These are phyloP conservation scores for Marchantia polymorpha DNA, from an alignment of 225 moss, liverwort and hornwort species.

Conservation along the genomic window DNA sequence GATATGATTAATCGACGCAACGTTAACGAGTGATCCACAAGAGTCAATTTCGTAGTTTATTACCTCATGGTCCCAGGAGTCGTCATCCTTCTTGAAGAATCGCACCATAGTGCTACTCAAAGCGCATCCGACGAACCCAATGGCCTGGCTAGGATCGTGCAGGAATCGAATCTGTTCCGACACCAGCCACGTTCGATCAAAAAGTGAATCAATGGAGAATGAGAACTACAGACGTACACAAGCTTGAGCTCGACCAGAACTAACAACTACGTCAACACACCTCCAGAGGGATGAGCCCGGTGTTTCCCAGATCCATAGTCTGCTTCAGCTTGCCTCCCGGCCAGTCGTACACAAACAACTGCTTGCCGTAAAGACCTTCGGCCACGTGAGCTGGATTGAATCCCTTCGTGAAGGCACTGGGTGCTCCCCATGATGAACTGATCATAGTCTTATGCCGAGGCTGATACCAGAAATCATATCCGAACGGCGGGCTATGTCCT, in stretches of 20 bases:
- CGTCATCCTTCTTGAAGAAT: slow-evolving; percentile 83
- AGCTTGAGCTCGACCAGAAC: not conserved
- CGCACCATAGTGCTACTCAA: slow-evolving; percentile 93
- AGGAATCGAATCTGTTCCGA: slow-evolving; percentile 70
- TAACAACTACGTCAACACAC: slow-evolving; percentile 36
- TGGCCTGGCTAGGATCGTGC: slow-evolving; percentile 83
- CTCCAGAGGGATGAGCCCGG: slow-evolving; percentile 97
- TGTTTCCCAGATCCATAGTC: slow-evolving; percentile 76
- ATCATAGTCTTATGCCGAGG: slow-evolving; percentile 97
- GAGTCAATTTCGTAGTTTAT: not conserved
- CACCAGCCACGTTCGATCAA: not conserved
- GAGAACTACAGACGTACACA: too few relatives aligned
- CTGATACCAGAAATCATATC: slow-evolving; percentile 99
- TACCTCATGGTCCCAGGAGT: slow-evolving; percentile 86
- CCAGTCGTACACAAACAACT: slow-evolving; percentile 94
- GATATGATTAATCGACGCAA: too few relatives aligned
- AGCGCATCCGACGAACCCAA: slow-evolving; percentile 85
- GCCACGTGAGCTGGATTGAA: slow-evolving; percentile 89
- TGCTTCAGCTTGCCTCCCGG: slow-evolving; percentile 93
- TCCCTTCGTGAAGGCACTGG: slow-evolving; percentile 79
- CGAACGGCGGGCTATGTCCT: slow-evolving; percentile 86
- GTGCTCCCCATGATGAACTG: slow-evolving; percentile 99
- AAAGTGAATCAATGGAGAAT: too few relatives aligned
- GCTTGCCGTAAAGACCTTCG: slow-evolving; percentile 81
- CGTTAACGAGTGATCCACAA: too few relatives aligned